These are phyloP conservation scores for Adansonia gregorii DNA, from an alignment of 441 rosid species.

Conservation along the genomic window DNA sequence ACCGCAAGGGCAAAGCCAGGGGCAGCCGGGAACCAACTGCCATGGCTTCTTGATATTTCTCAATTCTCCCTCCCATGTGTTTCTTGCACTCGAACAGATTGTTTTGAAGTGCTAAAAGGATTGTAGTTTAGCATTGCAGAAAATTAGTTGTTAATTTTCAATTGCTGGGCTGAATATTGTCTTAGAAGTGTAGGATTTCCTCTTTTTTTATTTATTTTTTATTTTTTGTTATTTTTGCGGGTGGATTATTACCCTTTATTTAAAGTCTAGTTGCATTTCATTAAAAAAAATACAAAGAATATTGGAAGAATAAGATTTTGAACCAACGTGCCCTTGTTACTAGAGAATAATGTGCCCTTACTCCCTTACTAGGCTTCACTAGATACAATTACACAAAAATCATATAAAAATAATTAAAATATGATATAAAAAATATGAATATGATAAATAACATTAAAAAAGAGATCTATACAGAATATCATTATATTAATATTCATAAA, in stretches of 20 bases:
- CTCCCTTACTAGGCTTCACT: too few species aligned
- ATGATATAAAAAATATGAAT: too few species aligned
- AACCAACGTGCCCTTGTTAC: not conserved
- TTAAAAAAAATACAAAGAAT: not conserved
- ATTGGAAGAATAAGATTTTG: constrained; percentile 2
- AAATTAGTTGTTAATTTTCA: not conserved
- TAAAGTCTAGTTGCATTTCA: not conserved
- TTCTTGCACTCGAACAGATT: not conserved
- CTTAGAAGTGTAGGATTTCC: not conserved
- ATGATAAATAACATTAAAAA: too few species aligned
- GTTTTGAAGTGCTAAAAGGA: not conserved
- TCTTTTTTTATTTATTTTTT: not conserved
- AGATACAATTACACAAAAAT: too few species aligned
- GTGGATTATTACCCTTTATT: not conserved
- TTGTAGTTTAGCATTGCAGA: not conserved
- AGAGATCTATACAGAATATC: too few species aligned
- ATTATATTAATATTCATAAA: too few species aligned
- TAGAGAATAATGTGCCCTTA: too few species aligned
- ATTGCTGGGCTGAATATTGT: not conserved
- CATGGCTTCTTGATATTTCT: constrained; percentile 33
- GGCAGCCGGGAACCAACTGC: constrained; percentile 23
- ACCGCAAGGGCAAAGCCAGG: constrained; percentile 60
- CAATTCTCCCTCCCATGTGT: not conserved
- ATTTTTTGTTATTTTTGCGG: not conserved
- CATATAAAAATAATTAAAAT: too few species aligned